phyloP scores from a whole-genome alignment of 768 basidiomycete species.

The Hemileccinum rubropunctum region DNA sequence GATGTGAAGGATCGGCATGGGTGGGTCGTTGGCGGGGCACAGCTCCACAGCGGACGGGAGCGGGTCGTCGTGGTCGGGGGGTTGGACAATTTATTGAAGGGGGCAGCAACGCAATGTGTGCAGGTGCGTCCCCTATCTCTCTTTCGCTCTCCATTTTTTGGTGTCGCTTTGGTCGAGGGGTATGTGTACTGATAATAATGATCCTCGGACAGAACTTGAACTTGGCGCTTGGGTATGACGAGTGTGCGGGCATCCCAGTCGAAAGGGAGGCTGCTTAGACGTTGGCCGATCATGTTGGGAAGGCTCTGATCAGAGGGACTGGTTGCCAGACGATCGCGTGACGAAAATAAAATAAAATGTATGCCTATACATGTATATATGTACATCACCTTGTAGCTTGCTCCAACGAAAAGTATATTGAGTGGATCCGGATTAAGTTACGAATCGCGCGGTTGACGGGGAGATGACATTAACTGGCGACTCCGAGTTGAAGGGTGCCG shows the following conservation, averaged over 20 bases:
- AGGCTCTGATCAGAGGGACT: background rate
- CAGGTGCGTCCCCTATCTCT: slow-evolving; percentile 55
- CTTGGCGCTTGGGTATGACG: slow-evolving; percentile 83
- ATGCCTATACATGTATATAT: no score
- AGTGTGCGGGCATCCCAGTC: slow-evolving; percentile 72
- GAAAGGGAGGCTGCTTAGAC: slow-evolving; percentile 10
- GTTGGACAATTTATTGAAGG: slow-evolving; percentile 94
- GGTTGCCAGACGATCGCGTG: no score
- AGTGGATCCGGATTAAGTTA: no score
- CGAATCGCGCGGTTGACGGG: no score
- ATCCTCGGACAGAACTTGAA: slow-evolving; percentile 71
- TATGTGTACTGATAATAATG: background rate
- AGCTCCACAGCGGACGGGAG: slow-evolving; percentile 86
- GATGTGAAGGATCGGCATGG: slow-evolving; percentile 85
- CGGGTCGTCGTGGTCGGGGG: slow-evolving; percentile 96
- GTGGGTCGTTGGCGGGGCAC: slow-evolving; percentile 90
- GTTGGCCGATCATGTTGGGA: background rate
- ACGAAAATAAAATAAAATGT: no score
- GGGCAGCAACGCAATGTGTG: slow-evolving; percentile 97
- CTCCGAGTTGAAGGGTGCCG: no score
- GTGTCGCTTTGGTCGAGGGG: background rate
- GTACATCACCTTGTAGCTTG: no score
- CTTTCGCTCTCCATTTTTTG: no score
- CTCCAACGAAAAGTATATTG: no score
- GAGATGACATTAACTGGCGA: no score